A percentile compares a stretch with the other conserved stretches of the same genome.
These are phyloP conservation scores for Corymbia calophylla DNA, from an alignment of 441 rosid genomes.

Conservation along the genomic window DNA sequence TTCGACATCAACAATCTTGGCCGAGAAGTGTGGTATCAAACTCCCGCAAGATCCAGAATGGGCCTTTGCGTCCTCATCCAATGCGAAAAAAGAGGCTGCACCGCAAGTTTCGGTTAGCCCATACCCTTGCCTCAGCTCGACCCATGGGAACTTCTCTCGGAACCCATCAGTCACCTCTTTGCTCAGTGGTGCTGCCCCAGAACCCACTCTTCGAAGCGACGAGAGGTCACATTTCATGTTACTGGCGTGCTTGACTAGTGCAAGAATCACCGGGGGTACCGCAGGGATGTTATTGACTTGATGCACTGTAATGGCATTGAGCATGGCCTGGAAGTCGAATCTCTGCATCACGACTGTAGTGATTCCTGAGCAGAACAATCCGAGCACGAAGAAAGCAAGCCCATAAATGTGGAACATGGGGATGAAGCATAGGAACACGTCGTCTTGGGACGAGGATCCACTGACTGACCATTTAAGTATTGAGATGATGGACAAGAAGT, in stretches of 20 bases:
- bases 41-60: slow-evolving; percentile 39
- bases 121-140: slow-evolving; percentile 58
- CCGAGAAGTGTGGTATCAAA: slow-evolving; percentile 32
- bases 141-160: slow-evolving; percentile 46
- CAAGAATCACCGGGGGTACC: slow-evolving; percentile 57
- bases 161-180: slow-evolving; percentile 40
- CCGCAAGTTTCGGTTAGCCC: slow-evolving; percentile 60
- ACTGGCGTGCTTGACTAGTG: slow-evolving; percentile 29
- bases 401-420: slow-evolving; percentile 66
- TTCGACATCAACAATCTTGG: slow-evolving; percentile 35
- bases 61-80: slow-evolving; percentile 21
- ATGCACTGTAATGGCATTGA: slow-evolving; percentile 29
- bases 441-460: slow-evolving; percentile 26
- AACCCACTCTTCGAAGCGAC: slow-evolving; percentile 32
- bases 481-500: slow-evolving; percentile 36
- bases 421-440: slow-evolving; percentile 40
- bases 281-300: slow-evolving; percentile 45
- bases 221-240: slow-evolving; percentile 22
- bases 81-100: slow-evolving; percentile 20
- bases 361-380: slow-evolving; percentile 30
- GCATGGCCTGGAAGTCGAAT: slow-evolving; percentile 42
- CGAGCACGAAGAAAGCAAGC: slow-evolving; percentile 45
- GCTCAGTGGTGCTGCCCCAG: slow-evolving; percentile 67
- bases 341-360: slow-evolving; percentile 43
- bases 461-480: slow-evolving; percentile 43